A percentile compares a stretch with the other conserved stretches of the same genome.
phyloP scores from a whole-genome alignment of 148 eudicot genomes.

The Linanthus parryae region DNA sequence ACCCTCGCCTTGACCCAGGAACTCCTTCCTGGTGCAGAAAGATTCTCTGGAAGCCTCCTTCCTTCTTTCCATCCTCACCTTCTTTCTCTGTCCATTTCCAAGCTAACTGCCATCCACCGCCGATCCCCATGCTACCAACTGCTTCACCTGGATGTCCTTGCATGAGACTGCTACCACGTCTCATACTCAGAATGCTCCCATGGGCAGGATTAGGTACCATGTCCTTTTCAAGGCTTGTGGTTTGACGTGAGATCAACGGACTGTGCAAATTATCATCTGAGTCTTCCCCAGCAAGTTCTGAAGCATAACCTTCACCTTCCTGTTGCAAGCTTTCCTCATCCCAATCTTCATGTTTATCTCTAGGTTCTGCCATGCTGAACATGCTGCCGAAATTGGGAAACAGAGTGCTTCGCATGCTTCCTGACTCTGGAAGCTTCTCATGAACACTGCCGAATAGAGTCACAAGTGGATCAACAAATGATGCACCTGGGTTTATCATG shows the following conservation, averaged over 20 bases:
- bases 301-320: conserved; percentile 35
- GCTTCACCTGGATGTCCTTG: conserved; percentile 46
- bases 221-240: conserved; percentile 53
- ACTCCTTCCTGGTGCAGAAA: conserved; percentile 44
- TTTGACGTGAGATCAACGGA: conserved; percentile 64
- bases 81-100: conserved; percentile 51
- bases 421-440: conserved; percentile 62
- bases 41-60: conserved; percentile 47
- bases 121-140: conserved; percentile 39
- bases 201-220: conserved; percentile 30
- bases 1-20: conserved; percentile 39
- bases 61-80: conserved; percentile 48
- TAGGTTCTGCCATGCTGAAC: conserved; percentile 44
- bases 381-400: conserved; percentile 75
- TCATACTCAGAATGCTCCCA: conserved; percentile 40
- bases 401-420: conserved; percentile 56
- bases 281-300: conserved; percentile 38
- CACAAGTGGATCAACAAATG: conserved; percentile 69
- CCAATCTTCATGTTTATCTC: conserved; percentile 46
- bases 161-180: conserved; percentile 46
- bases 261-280: conserved; percentile 54
- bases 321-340: conserved; percentile 62
- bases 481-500: conserved; percentile 35
- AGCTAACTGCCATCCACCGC: conserved; percentile 78
- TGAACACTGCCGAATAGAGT: conserved; percentile 77